Conservation (phyloP, 208 protist species). For the Leishmania tropica region DNA sequence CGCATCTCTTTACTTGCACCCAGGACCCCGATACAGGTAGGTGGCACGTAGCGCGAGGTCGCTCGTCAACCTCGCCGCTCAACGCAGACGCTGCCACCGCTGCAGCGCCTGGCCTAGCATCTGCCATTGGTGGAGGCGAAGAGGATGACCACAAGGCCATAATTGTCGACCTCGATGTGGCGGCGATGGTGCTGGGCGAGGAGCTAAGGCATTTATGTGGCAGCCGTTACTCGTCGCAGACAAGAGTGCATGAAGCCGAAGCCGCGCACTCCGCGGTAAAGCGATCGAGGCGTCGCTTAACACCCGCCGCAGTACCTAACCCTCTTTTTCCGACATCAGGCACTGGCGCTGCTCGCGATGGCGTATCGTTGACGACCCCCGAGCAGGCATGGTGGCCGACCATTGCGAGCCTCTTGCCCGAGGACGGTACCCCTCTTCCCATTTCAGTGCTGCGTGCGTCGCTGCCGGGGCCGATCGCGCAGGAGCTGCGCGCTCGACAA, state of each 20-base stretch:
- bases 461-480: slow-evolving; percentile 28
- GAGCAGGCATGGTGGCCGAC: slow-evolving; percentile 6
- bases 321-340: background rate
- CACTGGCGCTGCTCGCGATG: background rate
- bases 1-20: slow-evolving; percentile 46
- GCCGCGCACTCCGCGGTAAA: background rate
- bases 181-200: slow-evolving; percentile 26
- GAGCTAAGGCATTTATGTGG: slow-evolving; percentile 16
- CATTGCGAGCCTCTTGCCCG: slow-evolving; percentile 21
- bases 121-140: background rate
- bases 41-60: slow-evolving; percentile 40
- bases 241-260: background rate
- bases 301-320: background rate
- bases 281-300: background rate
- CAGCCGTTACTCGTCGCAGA: background rate
- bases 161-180: slow-evolving; percentile 15
- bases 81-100: background rate
- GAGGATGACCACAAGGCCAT: slow-evolving; percentile 1
- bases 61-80: background rate
- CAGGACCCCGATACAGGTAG: slow-evolving; percentile 23
- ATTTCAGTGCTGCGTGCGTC: slow-evolving; percentile 31
- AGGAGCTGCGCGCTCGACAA: slow-evolving; percentile 21
- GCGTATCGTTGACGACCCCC: background rate
- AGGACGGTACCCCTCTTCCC: slow-evolving; percentile 22
- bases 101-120: background rate